Evolutionary conservation across 805 yeast species (phyloP).

Genomic region (Lachancea meyersii): DNA sequence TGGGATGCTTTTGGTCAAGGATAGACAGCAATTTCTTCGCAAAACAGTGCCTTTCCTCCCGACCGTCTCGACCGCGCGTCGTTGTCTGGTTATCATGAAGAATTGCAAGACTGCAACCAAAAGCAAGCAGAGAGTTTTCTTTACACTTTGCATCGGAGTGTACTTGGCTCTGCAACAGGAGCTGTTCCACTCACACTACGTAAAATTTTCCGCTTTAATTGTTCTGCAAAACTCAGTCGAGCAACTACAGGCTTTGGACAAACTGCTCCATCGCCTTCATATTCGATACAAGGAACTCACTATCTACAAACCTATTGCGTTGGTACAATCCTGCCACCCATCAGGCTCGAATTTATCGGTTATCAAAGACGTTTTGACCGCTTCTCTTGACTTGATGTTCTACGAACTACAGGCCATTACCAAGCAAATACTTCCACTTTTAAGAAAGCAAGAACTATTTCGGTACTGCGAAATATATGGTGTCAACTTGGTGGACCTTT

Average conservation of each 20-base stretch:
- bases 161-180: slow-evolving; percentile 25
- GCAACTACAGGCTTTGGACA: slow-evolving; percentile 22
- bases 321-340: slow-evolving; percentile 6
- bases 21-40: slow-evolving; percentile 7
- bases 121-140: slow-evolving; percentile 3
- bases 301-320: slow-evolving; percentile 18
- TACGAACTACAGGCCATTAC: slow-evolving; percentile 26
- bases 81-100: not conserved
- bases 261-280: slow-evolving; percentile 24
- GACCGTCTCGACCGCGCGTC: slow-evolving; percentile 5
- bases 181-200: slow-evolving; percentile 15
- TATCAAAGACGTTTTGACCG: slow-evolving; percentile 30
- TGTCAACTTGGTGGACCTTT: slow-evolving; percentile 29
- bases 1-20: slow-evolving; percentile 13
- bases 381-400: slow-evolving; percentile 28
- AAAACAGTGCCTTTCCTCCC: slow-evolving; percentile 9
- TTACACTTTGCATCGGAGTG: slow-evolving; percentile 13
- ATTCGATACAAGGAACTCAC: slow-evolving; percentile 29
- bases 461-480: slow-evolving; percentile 42
- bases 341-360: slow-evolving; percentile 12
- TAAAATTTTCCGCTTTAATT: slow-evolving; percentile 17
- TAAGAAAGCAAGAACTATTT: slow-evolving; percentile 33
- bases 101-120: not conserved
- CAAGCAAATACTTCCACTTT: slow-evolving; percentile 24
- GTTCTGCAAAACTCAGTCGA: slow-evolving; percentile 12